Evolutionary conservation across 257 asterid species (phyloP).

Genomic region (Rauvolfia tetraphylla): DNA sequence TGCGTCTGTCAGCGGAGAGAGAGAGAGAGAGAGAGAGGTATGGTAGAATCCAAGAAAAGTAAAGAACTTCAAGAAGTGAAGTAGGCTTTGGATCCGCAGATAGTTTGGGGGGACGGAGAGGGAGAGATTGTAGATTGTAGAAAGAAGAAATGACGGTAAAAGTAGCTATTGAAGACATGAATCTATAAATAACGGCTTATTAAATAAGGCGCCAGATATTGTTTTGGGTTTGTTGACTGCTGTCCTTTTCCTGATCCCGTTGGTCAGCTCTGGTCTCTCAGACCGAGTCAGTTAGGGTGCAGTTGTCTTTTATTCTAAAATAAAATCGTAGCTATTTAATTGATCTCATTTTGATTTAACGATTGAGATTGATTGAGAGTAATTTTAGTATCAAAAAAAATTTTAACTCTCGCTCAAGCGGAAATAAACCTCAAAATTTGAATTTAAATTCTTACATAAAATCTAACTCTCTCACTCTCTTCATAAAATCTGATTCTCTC

Average conservation of each 20-base stretch:
- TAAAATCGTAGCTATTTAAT: neutral
- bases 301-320: too few relatives aligned
- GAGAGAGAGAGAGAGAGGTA: constrained; percentile 15
- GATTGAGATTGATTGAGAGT: too few relatives aligned
- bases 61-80: neutral
- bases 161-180: neutral
- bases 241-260: neutral
- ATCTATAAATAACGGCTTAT: constrained; percentile 14
- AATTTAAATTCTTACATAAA: too few relatives aligned
- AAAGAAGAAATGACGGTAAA: neutral
- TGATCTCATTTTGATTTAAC: too few relatives aligned
- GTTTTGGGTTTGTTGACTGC: neutral
- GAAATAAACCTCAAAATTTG: too few relatives aligned
- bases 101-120: constrained; percentile 8
- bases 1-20: constrained; percentile 23
- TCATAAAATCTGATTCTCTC: too few relatives aligned
- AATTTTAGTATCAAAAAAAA: too few relatives aligned
- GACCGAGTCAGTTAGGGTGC: too few relatives aligned
- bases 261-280: too few relatives aligned
- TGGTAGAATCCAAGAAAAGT: constrained; percentile 15
- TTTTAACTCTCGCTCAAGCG: too few relatives aligned
- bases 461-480: too few relatives aligned
- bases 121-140: neutral
- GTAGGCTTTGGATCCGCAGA: constrained; percentile 36
- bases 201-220: constrained; percentile 18